Evolutionary conservation across 257 asterid species (phyloP), one percentile per base, ranked within the genome.

Genomic region (Hygrophila difformis): DNA sequence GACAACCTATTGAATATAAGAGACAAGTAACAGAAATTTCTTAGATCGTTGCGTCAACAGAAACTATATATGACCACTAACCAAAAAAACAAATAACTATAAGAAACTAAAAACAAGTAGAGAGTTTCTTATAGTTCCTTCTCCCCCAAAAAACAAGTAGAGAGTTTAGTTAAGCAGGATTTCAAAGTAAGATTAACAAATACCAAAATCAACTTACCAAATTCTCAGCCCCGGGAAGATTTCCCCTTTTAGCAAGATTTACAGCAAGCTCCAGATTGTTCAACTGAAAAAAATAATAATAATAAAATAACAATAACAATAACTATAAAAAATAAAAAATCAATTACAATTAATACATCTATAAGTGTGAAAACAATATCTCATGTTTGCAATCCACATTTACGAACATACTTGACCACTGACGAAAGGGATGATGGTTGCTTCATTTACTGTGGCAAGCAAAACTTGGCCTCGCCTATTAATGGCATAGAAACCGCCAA

Each of bases 201-300:
- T 38, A 50, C 44, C 43, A 37, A 51, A 31, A 63, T 22, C 16
- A 53, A 63, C 94, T 35, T 63, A 86, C 99, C 87, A 91, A 63
- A 78, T 91, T 91, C 73, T 91, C 99, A 3, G 97, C 99, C 44
- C 99, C 99, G 16, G 95, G 97, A 65, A 91, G 93, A 57, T 91
- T 91, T 73, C 99, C 99, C 64, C 99, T 78, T 74, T 83, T 91
- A 51, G 99, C 97, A 55, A 91, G 94, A 69, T 73, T 91, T 52
- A 91, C 99, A 42, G 99, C 99, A 69, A 91, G 99, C 84, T 91
- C 99, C 77, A 91, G 83, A 73, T 91, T 91, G 69, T 87, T 91
- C 62, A 91, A 66, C 99, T 91, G 82, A 58, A 29, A 60, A 65
- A 40, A 11, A 59, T 48, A 7, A 43, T 13, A 51, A 36, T 39